Conservation (phyloP, 345 rosid genomes). For the Dipteronia sinensis region DNA sequence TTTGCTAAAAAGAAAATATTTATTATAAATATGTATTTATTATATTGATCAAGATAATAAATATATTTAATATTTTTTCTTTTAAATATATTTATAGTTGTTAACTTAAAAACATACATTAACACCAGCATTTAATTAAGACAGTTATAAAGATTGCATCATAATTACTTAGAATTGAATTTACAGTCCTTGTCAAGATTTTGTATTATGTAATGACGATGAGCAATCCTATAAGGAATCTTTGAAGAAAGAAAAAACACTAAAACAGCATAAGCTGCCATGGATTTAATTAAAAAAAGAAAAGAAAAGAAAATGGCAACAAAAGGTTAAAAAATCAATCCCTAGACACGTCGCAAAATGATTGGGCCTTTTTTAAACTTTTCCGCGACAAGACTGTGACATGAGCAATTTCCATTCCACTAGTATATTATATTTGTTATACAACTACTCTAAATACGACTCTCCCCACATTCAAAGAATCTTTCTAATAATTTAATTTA, state of each 20-base stretch:
- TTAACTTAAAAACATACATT: too few species aligned
- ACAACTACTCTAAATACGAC: constrained; percentile 25
- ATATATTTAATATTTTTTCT: too few species aligned
- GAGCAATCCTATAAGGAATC: neutral
- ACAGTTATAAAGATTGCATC: neutral
- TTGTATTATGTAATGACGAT: neutral
- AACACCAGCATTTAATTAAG: too few species aligned
- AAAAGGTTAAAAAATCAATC: constrained; percentile 16
- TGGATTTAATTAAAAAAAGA: neutral
- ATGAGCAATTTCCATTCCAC: constrained; percentile 22
- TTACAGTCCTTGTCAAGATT: neutral
- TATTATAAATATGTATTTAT: too few species aligned
- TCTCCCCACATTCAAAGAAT: constrained; percentile 52
- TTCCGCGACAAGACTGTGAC: constrained; percentile 42
- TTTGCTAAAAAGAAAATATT: too few species aligned
- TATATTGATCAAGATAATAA: too few species aligned
- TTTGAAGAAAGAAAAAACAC: neutral
- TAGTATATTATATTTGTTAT: constrained; percentile 1
- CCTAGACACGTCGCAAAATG: constrained; percentile 30
- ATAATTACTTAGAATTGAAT: neutral
- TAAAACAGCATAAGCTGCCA: constrained; percentile 14
- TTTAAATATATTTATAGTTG: too few species aligned
- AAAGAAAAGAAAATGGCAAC: neutral
- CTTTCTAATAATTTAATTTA: constrained; percentile 33
- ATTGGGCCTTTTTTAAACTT: constrained; percentile 34